A percentile compares a stretch with the other conserved stretches of the same genome.
Evolutionary conservation across 306 rosid species (phyloP).

Genomic region (Corylus heterophylla): DNA sequence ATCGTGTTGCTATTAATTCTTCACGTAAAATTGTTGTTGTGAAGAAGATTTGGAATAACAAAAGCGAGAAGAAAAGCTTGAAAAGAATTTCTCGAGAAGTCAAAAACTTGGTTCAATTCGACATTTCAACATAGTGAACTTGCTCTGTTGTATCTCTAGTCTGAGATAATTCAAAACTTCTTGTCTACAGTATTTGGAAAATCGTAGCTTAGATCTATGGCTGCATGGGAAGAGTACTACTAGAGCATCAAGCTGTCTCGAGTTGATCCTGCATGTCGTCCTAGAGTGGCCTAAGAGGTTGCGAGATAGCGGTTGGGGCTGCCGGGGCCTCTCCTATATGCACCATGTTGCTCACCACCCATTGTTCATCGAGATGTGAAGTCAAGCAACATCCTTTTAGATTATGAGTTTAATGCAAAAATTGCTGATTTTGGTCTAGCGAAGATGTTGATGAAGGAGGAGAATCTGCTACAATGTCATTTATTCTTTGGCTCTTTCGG

Average conservation of each 20-base stretch:
- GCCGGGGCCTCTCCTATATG: too few species aligned
- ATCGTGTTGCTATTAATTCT: constrained; percentile 42
- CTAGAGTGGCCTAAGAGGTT: constrained; percentile 77
- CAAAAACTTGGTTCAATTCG: constrained; percentile 61
- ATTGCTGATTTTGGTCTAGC: too few species aligned
- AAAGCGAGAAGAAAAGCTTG: constrained; percentile 55
- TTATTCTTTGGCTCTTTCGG: constrained; percentile 84
- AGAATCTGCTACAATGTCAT: constrained; percentile 70
- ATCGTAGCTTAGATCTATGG: constrained; percentile 78
- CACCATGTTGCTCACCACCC: too few species aligned
- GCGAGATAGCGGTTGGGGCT: too few species aligned
- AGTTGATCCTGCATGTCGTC: constrained; percentile 25
- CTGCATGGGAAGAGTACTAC: constrained; percentile 40
- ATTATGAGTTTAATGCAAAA: too few species aligned
- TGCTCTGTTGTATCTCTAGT: constrained; percentile 66
- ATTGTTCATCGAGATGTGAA: too few species aligned
- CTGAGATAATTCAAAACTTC: constrained; percentile 60
- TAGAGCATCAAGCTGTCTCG: constrained; percentile 26
- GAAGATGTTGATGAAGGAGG: constrained; percentile 63
- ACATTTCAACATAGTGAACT: constrained; percentile 77
- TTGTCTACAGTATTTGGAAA: constrained; percentile 75
- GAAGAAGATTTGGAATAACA: constrained; percentile 59
- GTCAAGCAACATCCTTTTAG: too few species aligned
- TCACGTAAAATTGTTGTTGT: constrained; percentile 52
- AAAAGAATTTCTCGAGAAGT: constrained; percentile 72